Evolutionary conservation across 257 asterid genomes (phyloP), one percentile per base, ranked within the genome.

Genomic region (Parsonsia alboflavescens): DNA sequence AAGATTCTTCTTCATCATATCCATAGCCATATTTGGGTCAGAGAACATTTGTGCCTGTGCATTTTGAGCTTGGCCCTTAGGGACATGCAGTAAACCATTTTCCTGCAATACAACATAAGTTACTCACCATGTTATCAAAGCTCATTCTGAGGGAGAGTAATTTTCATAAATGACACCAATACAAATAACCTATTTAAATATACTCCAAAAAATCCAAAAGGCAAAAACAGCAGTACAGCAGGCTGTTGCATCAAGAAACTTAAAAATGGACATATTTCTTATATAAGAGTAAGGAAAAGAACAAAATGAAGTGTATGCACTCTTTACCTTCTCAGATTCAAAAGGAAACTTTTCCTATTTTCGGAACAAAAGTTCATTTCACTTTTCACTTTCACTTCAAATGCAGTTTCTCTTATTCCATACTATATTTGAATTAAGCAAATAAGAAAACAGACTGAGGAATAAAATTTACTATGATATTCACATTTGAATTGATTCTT

Each of bases 1-100:
- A 69, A 93, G 94, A 83, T 93, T 93, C 71, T 93, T 93, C 85
- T 93, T 93, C 97, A 93, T 93, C 97, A 93, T 91, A 82, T 91
- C 98, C 97, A 93, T 93, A 52, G 98, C 98, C 98, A 93, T 93
- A 83, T 93, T 93, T 42, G 98, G 98, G 82, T 93, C 98, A 64
- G 98, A 93, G 78, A 93, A 93, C 97, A 93, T 93, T 87, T 93
- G 98, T 15, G 98, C 97, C 86, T 93, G 98, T 54, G 98, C 89
- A 77, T 93, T 91, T 84, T 77, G 89, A 71, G 85, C 91, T 86
- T 90, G 97, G 67, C 94, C 98, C 87, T 93, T 90, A 71, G 98
- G 98, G 62, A 93, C 98, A 16, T 82, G 75, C 42, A 93, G 80
- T 73, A 93, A 82, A 7, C 98, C 98, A 75, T 89, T 91, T 85